Percentiles rank a stretch among this genome's conserved stretches.
Conservation (phyloP, 768 basidiomycete species). For the Kwoniella dendrophila region DNA sequence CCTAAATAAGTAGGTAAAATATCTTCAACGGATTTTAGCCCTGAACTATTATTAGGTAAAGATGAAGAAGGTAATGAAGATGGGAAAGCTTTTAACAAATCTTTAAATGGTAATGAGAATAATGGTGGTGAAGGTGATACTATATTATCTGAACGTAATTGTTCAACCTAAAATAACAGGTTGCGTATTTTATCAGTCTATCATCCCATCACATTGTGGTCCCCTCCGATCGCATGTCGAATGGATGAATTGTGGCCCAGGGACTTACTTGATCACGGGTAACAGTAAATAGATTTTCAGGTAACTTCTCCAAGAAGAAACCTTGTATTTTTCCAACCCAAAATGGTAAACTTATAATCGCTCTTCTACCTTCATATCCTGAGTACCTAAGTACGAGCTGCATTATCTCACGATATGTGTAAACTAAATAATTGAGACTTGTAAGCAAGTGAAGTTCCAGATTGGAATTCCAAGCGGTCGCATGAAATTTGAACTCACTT, state of each 20-base stretch:
- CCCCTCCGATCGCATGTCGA: too few relatives aligned
- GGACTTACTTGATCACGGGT: conserved; percentile 69
- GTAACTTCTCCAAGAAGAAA: conserved; percentile 66
- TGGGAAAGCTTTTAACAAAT: conserved; percentile 49
- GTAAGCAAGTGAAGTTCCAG: neutral
- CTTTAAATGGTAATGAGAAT: conserved; percentile 45
- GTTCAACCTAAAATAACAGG: conserved; percentile 65
- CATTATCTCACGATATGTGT: conserved; percentile 71
- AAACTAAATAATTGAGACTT: conserved; percentile 59
- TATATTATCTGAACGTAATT: conserved; percentile 65
- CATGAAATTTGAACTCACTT: conserved; percentile 55
- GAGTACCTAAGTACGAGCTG: conserved; percentile 65
- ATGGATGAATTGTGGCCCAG: neutral
- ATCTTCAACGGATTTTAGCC: conserved; percentile 62
- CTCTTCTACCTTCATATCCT: conserved; percentile 59
- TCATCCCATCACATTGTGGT: too few relatives aligned
- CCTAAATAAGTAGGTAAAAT: conserved; percentile 64
- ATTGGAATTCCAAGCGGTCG: conserved; percentile 44
- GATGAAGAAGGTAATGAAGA: conserved; percentile 43
- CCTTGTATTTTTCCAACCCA: conserved; percentile 68
- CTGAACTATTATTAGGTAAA: conserved; percentile 54
- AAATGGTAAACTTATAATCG: conserved; percentile 69
- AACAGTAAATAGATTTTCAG: conserved; percentile 68
- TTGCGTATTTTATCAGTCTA: too few relatives aligned
- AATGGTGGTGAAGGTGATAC: conserved; percentile 49